phyloP scores from a whole-genome alignment of 495 filamentous ascomycete genomes.

The Aspergillus kassunensis region DNA sequence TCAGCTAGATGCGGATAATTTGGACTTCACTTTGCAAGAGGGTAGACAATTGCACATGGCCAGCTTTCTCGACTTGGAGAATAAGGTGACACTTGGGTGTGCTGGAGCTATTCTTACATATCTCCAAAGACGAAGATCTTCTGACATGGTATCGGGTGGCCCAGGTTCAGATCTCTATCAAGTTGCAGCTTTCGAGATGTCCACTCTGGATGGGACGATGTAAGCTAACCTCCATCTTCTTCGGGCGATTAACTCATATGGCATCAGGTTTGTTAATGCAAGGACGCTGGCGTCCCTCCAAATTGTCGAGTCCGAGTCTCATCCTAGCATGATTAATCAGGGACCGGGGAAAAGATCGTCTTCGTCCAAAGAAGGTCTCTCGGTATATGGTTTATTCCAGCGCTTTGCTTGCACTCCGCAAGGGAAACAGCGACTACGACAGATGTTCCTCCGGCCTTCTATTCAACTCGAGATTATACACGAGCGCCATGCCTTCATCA shows the following conservation, averaged over 20 bases:
- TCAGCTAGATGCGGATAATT: constrained; percentile 42
- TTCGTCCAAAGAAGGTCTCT: constrained; percentile 83
- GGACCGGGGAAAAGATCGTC: constrained; percentile 64
- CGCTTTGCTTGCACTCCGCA: constrained; percentile 77
- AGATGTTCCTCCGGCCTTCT: constrained; percentile 82
- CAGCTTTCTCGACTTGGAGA: constrained; percentile 74
- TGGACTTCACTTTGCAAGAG: constrained; percentile 51
- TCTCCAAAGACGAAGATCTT: constrained; percentile 64
- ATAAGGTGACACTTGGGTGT: constrained; percentile 70
- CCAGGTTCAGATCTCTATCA: constrained; percentile 48
- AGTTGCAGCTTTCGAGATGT: constrained; percentile 70
- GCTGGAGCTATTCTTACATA: constrained; percentile 81
- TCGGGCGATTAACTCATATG: constrained; percentile 10
- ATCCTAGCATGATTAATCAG: constrained; percentile 80
- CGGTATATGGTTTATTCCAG: constrained; percentile 79
- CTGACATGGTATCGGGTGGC: constrained; percentile 54
- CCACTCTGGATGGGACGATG: constrained; percentile 72
- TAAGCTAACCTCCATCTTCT: constrained; percentile 24
- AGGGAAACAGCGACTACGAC: constrained; percentile 69
- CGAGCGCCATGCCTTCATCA: constrained; percentile 69
- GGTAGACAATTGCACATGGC: constrained; percentile 68
- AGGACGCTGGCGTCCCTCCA: constrained; percentile 81
- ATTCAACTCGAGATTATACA: constrained; percentile 62
- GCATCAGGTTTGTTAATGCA: constrained; percentile 66
- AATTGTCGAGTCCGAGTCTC: constrained; percentile 77